Evolutionary conservation across 75 land plant genomes (phyloP), one percentile per base, ranked within the genome.

Genomic region (Pseudotsuga menziesii): DNA sequence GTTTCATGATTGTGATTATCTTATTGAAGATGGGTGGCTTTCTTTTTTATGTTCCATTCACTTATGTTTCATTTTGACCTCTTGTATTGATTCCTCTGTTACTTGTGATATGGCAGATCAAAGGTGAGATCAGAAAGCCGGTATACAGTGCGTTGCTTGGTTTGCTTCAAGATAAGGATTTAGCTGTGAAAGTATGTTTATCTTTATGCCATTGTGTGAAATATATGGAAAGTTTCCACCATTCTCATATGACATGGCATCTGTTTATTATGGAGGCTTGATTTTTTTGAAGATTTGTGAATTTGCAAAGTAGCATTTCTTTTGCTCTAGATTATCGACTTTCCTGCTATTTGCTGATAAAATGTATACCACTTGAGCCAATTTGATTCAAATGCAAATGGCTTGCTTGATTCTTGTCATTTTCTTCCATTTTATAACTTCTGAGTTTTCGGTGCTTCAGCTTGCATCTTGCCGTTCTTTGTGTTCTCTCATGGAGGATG

Each of bases 381-480:
- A 61, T 61, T 22, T 61, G 26, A 61, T 61, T 12, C 63, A 61
- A 12, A 61, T 8, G 0, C 0, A 5, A 0, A 19, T 7, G 12
- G 7, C 26, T 22, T 61, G 8, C 26, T 25, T 8, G 63, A 39
- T 69, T 25, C 2, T 11, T 48, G 56, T 9, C 57, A 17, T 57
- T 58, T 77, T n/a, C 29, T 39, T 54, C 25, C 35, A 17, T 61
- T 75, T 36, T 58, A 20, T 78, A 27, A 16, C 41, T 36, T 56
- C 32, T 56, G 8, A n/a, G 17, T 59, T 59, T 76, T 29, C 48
- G 19, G 22, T 77, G 0, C 57, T 77, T 77, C 88, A 97, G 99
- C 73, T 97, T 80, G 95, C 98, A 82, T 95, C 98, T 25, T 91
- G 95, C 81, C 85, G 92, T 35, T 90, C 99, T 25, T 59, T 97